Conservation (phyloP, 148 eudicot genomes). For the Heliosperma pusillum region DNA sequence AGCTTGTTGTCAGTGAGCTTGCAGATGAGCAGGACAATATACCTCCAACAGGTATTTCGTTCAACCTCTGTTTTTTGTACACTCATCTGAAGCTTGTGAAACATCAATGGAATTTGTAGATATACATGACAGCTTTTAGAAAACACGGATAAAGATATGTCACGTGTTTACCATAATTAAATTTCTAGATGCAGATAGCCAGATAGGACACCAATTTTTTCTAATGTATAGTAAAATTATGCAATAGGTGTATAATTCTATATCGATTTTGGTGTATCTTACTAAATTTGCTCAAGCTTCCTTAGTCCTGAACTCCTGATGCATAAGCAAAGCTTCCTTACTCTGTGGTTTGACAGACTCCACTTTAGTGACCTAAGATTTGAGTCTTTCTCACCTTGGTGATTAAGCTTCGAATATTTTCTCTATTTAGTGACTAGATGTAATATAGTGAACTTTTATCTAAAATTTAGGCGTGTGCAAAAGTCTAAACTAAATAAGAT, state of each 20-base stretch:
- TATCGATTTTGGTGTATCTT: not conserved
- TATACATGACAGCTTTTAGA: not conserved
- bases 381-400: not conserved
- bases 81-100: not conserved
- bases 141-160: not conserved
- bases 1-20: slow-evolving; percentile 81
- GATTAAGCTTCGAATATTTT: not conserved
- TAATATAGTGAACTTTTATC: not conserved
- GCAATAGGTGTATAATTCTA: too few species aligned
- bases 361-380: too few species aligned
- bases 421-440: not conserved
- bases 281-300: not conserved
- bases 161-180: not conserved
- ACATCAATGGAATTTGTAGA: not conserved
- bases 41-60: slow-evolving; percentile 51
- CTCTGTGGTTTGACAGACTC: not conserved
- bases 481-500: too few species aligned
- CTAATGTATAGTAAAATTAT: not conserved
- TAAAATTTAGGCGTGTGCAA: too few species aligned
- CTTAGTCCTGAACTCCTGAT: not conserved
- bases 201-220: not conserved
- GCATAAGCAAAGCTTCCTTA: not conserved
- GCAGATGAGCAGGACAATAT: slow-evolving; percentile 63
- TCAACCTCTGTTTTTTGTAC: not conserved
- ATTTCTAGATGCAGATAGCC: not conserved